Conservation (phyloP, 2,329 filamentous ascomycete species). For the Talaromyces sp. region DNA sequence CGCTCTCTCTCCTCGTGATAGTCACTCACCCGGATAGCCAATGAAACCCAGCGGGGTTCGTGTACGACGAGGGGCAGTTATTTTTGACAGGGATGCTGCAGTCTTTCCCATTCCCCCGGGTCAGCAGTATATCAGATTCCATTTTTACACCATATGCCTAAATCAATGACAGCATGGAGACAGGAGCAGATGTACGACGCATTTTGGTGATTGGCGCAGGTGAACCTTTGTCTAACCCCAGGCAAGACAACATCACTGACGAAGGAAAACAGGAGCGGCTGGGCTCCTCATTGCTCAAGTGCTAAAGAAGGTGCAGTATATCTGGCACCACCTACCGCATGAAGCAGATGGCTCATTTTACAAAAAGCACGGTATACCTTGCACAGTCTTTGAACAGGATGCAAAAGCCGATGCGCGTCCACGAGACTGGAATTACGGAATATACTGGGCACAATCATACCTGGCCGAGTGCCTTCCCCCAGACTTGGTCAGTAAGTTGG, state of each 20-base stretch:
- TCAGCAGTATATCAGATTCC: no score
- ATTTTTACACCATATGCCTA: no score
- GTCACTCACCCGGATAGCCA: no score
- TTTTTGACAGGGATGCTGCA: no score
- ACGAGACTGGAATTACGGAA: conserved; percentile 28
- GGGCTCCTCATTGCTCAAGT: conserved; percentile 12
- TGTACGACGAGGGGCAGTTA: no score
- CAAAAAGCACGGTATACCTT: conserved; percentile 17
- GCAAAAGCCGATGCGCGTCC: conserved; percentile 17
- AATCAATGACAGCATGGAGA: not conserved
- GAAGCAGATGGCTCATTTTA: not conserved
- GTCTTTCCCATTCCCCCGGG: no score
- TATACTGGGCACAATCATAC: conserved; percentile 28
- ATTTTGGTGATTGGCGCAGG: conserved; percentile 10
- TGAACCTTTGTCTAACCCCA: not conserved
- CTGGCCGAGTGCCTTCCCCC: conserved; percentile 24
- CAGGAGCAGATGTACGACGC: not conserved
- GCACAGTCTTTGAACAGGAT: conserved; percentile 28
- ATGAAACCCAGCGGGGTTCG: no score
- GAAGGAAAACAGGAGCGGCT: conserved; percentile 8
- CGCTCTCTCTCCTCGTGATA: no score
- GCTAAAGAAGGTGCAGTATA: conserved; percentile 8
- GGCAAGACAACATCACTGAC: not conserved
- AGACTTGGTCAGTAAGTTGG: conserved; percentile 17
- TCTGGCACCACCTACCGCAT: not conserved